Evolutionary conservation across 2,329 filamentous ascomycete species (phyloP), one percentile per base, ranked within the genome.

Genomic region (Ustulina deusta): DNA sequence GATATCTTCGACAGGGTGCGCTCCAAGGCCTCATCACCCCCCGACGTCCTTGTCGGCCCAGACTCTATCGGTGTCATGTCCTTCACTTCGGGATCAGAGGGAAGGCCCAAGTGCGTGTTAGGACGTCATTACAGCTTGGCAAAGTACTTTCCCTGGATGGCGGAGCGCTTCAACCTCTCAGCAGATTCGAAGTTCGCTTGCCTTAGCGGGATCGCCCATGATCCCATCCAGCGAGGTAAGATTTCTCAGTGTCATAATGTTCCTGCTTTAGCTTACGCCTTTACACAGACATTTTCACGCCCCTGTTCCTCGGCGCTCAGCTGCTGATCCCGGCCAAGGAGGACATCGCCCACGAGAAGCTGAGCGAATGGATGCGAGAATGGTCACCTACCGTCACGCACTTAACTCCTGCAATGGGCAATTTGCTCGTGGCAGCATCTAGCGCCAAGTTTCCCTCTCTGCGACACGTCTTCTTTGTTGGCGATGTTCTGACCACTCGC

Each of bases 81-180:
- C 36, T 63, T 49, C 25, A 63, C 61, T 1, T 20, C 13, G 10
- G 61, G 61, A 13, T 52, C 84, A 87, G n/a, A n/a, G 7, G 17
- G 17, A n/a, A 20, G 17, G 71, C 94, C 93, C 38, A 97, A 97
- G 83, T 93, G 93, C 73, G 95, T 98, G 13, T 86, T 90, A 63
- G 94, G 95, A 0, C 87, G 95, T 15, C 95, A 98, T 80, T 98
- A 91, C 81, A 92, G 89, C 58, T 83, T 98, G 68, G 88, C 93
- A 1, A 90, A 91, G 74, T 98, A 97, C 82, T 97, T 95, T 77
- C 89, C 90, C 22, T 98, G 94, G 94, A 98, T 98, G 95, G 89
- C 93, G 0, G 83, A 96, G 80, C 89, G 84, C 1, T 98, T 98
- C 89, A 9, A 86, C n/a, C 22, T 20, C 15, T 9, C 58, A 52